Evolutionary conservation across 2,329 filamentous ascomycete species (phyloP), one percentile per base, ranked within the genome.

Genomic region (Aphanoascus verrucosus): DNA sequence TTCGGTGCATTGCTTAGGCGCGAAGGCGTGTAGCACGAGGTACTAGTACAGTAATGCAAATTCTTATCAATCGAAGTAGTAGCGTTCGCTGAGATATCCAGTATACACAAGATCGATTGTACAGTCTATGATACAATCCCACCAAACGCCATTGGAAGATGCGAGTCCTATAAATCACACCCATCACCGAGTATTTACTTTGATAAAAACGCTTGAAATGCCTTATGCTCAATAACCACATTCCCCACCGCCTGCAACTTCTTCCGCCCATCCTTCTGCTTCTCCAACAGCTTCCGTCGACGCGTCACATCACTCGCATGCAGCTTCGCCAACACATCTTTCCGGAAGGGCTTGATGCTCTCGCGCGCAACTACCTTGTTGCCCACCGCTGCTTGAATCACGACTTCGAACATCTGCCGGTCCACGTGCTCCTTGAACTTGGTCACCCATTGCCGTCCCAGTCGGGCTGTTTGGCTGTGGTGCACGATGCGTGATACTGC

Each of bases 351-450:
- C 74, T 97, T 97, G 67, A 98, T 84, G 0, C 90, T 96, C 67
- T 97, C 93, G 64, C 93, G 78, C 0, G 93, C 93, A 3, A 98
- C 80, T 49, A 98, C 84, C 49, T 84, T 81, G 61, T 81, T 83
- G 2, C 90, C 91, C 0, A 86, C 85, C 0, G 86, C 84, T 2
- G 93, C 91, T 70, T 98, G 93, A 58, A 98, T 97, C 53, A 97
- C 77, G 19, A 98, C 82, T 72, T 98, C 93, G 64, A 95, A 98
- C 83, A 97, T 93, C 69, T 98, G 93, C 15, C 93, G 77, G 63
- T 95, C 87, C 17, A 98, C 91, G 63, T 97, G 91, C 68, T 96
- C 84, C 65, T 95, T 97, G 76, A 98, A 97, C 69, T 94, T 95
- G 40, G 81, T 83, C 5, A 96, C 91, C 93, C 93, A 98, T 54